These are phyloP conservation scores for Perkinsus chesapeaki DNA, from an alignment of 169 alveolate species.

Conservation along the genomic window DNA sequence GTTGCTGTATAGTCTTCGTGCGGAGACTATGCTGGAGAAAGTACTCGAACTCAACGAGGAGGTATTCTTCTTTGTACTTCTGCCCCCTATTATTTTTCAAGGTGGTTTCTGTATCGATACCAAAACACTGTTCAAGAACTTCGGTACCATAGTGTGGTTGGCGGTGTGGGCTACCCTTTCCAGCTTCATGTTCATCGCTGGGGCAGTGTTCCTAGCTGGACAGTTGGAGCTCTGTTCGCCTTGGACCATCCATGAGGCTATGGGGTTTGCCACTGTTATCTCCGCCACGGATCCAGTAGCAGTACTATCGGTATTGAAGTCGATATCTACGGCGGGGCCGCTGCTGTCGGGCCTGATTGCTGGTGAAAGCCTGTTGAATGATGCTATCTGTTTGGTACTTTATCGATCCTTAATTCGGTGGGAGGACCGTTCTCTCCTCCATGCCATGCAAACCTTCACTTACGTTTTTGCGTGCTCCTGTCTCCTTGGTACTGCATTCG, in stretches of 20 bases:
- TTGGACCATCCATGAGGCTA: constrained; percentile 27
- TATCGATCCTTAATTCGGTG: constrained; percentile 15
- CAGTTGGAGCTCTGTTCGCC: neutral
- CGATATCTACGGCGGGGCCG: neutral
- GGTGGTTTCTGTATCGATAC: neutral
- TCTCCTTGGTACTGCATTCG: neutral
- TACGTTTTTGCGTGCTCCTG: neutral
- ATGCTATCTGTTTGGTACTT: constrained; percentile 33
- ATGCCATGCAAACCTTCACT: neutral
- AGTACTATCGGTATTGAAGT: constrained; percentile 27
- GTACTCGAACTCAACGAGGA: constrained; percentile 32
- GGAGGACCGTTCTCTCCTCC: neutral
- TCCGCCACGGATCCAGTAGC: constrained; percentile 38
- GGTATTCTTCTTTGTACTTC: constrained; percentile 28
- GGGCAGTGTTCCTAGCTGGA: neutral
- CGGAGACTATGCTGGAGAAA: constrained; percentile 6
- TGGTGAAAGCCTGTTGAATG: constrained; percentile 38
- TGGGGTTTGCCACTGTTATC: constrained; percentile 36
- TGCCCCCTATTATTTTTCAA: constrained; percentile 35
- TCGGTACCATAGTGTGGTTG: constrained; percentile 36
- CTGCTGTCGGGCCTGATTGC: constrained; percentile 10
- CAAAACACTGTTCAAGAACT: constrained; percentile 14
- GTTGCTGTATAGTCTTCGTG: neutral
- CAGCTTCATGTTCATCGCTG: neutral
- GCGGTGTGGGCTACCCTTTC: constrained; percentile 21